A percentile compares a stretch with the other conserved stretches of the same genome.
These are phyloP conservation scores for Sonneratia alba DNA, from an alignment of 345 rosid genomes.

Conservation along the genomic window DNA sequence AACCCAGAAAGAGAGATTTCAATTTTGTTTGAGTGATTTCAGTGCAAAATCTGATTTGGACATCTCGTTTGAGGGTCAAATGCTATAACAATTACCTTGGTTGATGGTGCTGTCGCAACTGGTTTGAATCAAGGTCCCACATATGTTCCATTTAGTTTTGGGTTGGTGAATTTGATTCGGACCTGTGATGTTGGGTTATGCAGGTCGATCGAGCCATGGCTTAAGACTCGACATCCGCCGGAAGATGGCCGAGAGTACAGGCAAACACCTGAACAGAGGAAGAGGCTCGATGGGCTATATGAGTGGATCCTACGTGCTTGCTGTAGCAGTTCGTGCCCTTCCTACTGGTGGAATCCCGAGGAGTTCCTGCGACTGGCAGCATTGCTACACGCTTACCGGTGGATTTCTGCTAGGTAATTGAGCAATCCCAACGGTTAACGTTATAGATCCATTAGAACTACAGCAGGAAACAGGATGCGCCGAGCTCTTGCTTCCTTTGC, in stretches of 20 bases:
- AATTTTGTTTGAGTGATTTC: too few species aligned
- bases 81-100: too few species aligned
- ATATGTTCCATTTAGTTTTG: background rate
- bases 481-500: background rate
- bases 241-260: constrained; percentile 37
- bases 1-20: too few species aligned
- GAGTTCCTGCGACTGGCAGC: constrained; percentile 58
- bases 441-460: background rate
- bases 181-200: background rate
- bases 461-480: too few species aligned
- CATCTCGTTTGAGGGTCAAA: too few species aligned
- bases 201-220: constrained; percentile 67
- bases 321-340: constrained; percentile 53
- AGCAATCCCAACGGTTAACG: background rate
- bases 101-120: too few species aligned
- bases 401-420: constrained; percentile 63
- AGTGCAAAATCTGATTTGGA: too few species aligned
- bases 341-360: constrained; percentile 75
- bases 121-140: too few species aligned
- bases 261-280: constrained; percentile 43
- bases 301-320: constrained; percentile 75
- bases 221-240: constrained; percentile 32
- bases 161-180: background rate
- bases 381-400: constrained; percentile 48
- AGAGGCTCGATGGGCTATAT: constrained; percentile 54